phyloP scores from a whole-genome alignment of 2,329 filamentous ascomycete species.

The Ampelomyces quisqualis region DNA sequence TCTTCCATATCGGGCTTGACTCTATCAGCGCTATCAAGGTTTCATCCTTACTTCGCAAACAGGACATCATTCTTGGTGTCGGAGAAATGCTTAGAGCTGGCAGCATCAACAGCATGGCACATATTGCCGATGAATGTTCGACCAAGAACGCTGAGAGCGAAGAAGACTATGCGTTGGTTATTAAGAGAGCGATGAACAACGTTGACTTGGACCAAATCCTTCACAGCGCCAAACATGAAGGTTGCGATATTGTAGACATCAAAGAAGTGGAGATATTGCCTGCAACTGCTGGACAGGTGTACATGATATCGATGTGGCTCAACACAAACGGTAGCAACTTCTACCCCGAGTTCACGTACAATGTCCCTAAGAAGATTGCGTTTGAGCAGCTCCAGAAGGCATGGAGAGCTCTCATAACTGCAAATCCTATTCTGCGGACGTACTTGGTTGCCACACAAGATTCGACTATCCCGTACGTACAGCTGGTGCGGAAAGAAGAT shows the following conservation, averaged over 20 bases:
- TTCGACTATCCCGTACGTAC: conserved; percentile 58
- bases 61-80: conserved; percentile 63
- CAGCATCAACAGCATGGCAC: conserved; percentile 66
- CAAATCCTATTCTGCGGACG: conserved; percentile 68
- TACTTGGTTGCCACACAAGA: conserved; percentile 58
- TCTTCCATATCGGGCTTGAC: conserved; percentile 86
- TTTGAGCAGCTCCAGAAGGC: conserved; percentile 53
- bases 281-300: conserved; percentile 73
- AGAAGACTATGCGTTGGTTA: not conserved
- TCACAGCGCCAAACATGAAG: conserved; percentile 14
- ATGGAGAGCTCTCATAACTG: conserved; percentile 61
- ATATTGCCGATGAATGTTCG: conserved; percentile 27
- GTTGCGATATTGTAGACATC: conserved; percentile 44
- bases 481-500: conserved; percentile 56
- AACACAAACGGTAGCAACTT: conserved; percentile 67
- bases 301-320: conserved; percentile 78
- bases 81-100: conserved; percentile 68
- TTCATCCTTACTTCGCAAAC: conserved; percentile 66
- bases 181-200: conserved; percentile 32
- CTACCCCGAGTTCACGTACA: conserved; percentile 70
- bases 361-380: conserved; percentile 47
- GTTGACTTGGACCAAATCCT: conserved; percentile 49
- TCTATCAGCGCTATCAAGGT: conserved; percentile 91
- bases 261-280: conserved; percentile 63
- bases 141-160: conserved; percentile 1